Percentiles rank a stretch among this genome's conserved stretches.
These are phyloP conservation scores for Phytophthora macrochlamydospora DNA, from an alignment of 352 stramenopile species.

Conservation along the genomic window DNA sequence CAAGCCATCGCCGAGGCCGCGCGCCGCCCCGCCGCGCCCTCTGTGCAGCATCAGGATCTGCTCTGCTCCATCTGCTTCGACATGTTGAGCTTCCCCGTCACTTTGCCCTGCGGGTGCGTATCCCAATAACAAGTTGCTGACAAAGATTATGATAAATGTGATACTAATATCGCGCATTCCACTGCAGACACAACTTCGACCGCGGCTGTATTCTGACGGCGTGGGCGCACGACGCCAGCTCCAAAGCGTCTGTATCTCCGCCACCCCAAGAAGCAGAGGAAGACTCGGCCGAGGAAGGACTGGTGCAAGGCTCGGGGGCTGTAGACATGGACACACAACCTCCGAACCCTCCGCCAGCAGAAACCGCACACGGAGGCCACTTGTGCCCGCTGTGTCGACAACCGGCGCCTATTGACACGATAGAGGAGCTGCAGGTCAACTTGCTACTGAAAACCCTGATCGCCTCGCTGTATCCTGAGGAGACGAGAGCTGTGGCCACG, in stretches of 20 bases:
- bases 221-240: conserved; percentile 48
- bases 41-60: conserved; percentile 51
- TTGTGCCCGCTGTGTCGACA: conserved; percentile 76
- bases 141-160: too few relatives aligned
- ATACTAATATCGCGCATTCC: conserved; percentile 2
- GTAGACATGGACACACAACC: not conserved
- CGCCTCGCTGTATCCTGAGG: conserved; percentile 54
- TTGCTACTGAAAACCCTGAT: conserved; percentile 70
- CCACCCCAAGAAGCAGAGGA: conserved; percentile 10
- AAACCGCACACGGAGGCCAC: conserved; percentile 16
- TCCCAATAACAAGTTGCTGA: not conserved
- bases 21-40: conserved; percentile 1
- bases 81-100: conserved; percentile 74
- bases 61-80: conserved; percentile 84
- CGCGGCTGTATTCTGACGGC: conserved; percentile 74
- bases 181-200: conserved; percentile 82
- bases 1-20: conserved; percentile 27
- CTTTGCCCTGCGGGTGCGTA: conserved; percentile 72
- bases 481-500: conserved; percentile 42
- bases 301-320: not conserved
- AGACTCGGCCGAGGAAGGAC: conserved; percentile 1
- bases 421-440: conserved; percentile 65
- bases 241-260: conserved; percentile 2
- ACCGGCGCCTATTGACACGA: conserved; percentile 21
- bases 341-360: not conserved